phyloP scores from a whole-genome alignment of 768 basidiomycete species.

The Lactifluus piperatus region DNA sequence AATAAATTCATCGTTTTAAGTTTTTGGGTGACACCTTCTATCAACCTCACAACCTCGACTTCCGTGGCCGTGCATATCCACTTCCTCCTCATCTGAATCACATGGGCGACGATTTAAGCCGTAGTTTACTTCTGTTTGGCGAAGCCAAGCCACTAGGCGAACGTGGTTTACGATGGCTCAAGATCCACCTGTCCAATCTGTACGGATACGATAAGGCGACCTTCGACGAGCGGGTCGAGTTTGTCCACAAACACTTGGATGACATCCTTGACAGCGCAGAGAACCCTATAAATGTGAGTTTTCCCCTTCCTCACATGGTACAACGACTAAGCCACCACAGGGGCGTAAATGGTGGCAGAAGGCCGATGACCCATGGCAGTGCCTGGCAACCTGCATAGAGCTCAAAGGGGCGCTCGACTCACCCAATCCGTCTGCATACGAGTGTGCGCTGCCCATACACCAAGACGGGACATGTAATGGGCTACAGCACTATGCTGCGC shows the following conservation, averaged over 20 bases:
- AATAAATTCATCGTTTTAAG: conserved; percentile 29
- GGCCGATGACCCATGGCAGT: conserved; percentile 98
- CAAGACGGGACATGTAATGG: conserved; percentile 99
- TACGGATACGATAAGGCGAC: conserved; percentile 92
- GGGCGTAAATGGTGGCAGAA: conserved; percentile 81
- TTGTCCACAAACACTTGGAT: conserved; percentile 60
- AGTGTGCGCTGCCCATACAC: conserved; percentile 80
- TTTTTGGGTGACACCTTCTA: conserved; percentile 87
- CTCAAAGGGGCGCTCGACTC: conserved; percentile 72
- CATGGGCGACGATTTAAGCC: conserved; percentile 88
- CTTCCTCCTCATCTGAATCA: conserved; percentile 94
- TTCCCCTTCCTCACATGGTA: not conserved
- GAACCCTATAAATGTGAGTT: conserved; percentile 62
- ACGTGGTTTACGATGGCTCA: conserved; percentile 86
- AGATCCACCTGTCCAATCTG: conserved; percentile 90
- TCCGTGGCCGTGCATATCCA: conserved; percentile 95
- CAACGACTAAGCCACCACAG: conserved; percentile 28
- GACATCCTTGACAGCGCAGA: conserved; percentile 78
- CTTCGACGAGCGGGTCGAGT: conserved; percentile 86
- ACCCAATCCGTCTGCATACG: conserved; percentile 45
- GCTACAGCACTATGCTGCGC: conserved; percentile 95
- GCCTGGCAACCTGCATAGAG: conserved; percentile 87
- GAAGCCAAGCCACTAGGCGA: conserved; percentile 72
- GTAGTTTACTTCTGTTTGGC: conserved; percentile 79
- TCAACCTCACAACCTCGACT: conserved; percentile 94